A percentile compares a stretch with the other conserved stretches of the same genome.
These are phyloP conservation scores for Pythium diclinum DNA, from an alignment of 352 stramenopile genomes.

Conservation along the genomic window DNA sequence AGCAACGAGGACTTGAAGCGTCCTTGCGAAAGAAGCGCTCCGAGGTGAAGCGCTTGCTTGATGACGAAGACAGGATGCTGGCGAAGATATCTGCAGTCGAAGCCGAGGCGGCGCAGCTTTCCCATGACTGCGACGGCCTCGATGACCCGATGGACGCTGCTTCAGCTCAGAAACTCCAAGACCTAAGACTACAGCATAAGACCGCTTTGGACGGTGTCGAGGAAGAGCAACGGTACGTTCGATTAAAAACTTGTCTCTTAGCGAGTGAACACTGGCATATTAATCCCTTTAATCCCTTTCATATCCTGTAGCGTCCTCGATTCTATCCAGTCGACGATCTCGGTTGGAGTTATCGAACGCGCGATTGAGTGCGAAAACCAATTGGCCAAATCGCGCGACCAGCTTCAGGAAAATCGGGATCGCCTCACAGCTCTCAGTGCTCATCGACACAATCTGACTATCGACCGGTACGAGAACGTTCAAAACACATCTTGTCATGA, in stretches of 20 bases:
- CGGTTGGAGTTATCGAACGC: constrained; percentile 19
- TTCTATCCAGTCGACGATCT: constrained; percentile 18
- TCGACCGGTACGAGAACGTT: constrained; percentile 4
- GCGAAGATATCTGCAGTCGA: constrained; percentile 1
- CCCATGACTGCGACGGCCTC: neutral
- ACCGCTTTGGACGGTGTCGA: neutral
- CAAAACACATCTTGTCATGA: neutral
- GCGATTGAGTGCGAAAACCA: constrained; percentile 18
- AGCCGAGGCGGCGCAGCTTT: neutral
- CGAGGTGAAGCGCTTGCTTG: neutral
- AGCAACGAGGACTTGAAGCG: neutral
- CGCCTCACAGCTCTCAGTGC: constrained; percentile 3
- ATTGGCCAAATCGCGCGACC: neutral
- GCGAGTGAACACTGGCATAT: neutral
- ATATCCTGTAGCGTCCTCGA: constrained; percentile 11
- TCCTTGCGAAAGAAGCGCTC: neutral
- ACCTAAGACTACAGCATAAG: neutral
- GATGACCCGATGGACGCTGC: constrained; percentile 8
- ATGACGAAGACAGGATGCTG: neutral
- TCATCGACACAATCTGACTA: constrained; percentile 9
- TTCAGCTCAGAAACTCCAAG: neutral
- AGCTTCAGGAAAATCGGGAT: constrained; percentile 4
- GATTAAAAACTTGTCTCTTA: no score
- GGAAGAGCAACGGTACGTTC: constrained; percentile 12
- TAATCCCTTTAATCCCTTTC: neutral